Base-by-base conservation (phyloP, 202 grass and related monocot genomes). In the Setaria viridis region DNA sequence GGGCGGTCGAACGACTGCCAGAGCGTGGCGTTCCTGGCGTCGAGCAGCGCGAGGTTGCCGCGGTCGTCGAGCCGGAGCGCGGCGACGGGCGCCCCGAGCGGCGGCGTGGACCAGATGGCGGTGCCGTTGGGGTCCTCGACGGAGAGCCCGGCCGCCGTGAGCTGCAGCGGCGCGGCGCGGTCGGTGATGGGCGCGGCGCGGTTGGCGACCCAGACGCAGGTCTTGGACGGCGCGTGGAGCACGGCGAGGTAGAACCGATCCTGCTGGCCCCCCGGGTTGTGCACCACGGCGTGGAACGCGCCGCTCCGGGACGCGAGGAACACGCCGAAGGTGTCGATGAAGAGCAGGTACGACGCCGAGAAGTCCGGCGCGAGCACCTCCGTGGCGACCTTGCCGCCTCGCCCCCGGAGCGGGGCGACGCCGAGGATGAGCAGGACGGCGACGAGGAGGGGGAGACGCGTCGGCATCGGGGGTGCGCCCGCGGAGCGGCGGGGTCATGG, bases 1-100 rank as follows among this genome's bases (percentile, higher is more conserved):
- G 96, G 93, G 4, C 15, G 72, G 42, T 98, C 91, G 59, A 98
- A 95, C 30, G 93, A 98, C 59, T 94, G 96, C 96, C 96, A 98
- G 0, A 95, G 86, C 74, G 93, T 91, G 74, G 67, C 79, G 70
- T 99, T 99, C 58, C 15, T 35, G 1, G 48, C 82, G 76, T 95
- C 90, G 77, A 92, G 82, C 53, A 99, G 89, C 65, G 85, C 80
- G 76, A 99, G 88, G 76, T 99, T 99, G 42, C 96, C 93, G 17
- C 68, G 84, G 71, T 99, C 90, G 48, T 82, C 84, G 10, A 98
- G 86, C 3, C 59, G 88, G 80, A 98, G 78, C 16, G 86, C 84
- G 2, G 84, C 81, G 35, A 93, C 86, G 0, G 91, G 70, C 0
- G n/a, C 66, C 3, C 39, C 21, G 62, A 95, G 80, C 16, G n/a